phyloP scores from a whole-genome alignment of 768 basidiomycete species.

The Trichaptum fuscoviolaceum region DNA sequence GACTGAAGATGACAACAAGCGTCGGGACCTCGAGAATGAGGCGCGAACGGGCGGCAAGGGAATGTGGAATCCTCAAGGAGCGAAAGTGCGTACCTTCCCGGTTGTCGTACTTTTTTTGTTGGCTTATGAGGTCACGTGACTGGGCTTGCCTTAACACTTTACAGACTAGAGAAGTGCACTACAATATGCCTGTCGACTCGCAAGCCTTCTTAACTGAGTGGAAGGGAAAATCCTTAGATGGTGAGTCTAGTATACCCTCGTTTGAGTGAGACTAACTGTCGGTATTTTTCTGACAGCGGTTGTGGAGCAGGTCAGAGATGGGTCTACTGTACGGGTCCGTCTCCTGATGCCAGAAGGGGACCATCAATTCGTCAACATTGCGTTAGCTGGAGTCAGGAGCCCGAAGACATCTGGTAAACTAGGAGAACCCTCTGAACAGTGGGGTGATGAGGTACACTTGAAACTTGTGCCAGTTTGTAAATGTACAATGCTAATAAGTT shows the following conservation, averaged over 20 bases:
- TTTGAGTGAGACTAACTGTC: not conserved
- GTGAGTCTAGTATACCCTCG: conserved; percentile 32
- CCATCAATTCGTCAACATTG: conserved; percentile 87
- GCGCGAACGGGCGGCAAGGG: conserved; percentile 75
- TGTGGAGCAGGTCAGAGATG: conserved; percentile 92
- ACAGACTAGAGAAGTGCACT: conserved; percentile 68
- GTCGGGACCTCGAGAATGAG: conserved; percentile 69
- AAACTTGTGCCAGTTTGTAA: conserved; percentile 2
- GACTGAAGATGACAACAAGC: conserved; percentile 69
- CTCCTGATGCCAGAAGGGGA: conserved; percentile 83
- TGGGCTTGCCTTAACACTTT: not conserved
- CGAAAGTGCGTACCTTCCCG: conserved; percentile 39
- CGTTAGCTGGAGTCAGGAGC: conserved; percentile 77
- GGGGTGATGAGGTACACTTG: conserved; percentile 77
- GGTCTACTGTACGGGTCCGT: conserved; percentile 83
- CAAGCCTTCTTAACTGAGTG: conserved; percentile 85
- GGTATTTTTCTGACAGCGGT: conserved; percentile 47
- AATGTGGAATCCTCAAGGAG: conserved; percentile 80
- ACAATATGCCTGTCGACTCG: conserved; percentile 87
- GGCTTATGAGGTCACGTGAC: conserved; percentile 8
- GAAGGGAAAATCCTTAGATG: conserved; percentile 89
- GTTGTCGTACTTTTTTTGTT: conserved; percentile 2
- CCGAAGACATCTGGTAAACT: conserved; percentile 64
- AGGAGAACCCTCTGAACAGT: conserved; percentile 75
- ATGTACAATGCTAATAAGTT: conserved; percentile 2